Base-by-base conservation (phyloP, 768 basidiomycete species). In the Phanerochaete carnosa region DNA sequence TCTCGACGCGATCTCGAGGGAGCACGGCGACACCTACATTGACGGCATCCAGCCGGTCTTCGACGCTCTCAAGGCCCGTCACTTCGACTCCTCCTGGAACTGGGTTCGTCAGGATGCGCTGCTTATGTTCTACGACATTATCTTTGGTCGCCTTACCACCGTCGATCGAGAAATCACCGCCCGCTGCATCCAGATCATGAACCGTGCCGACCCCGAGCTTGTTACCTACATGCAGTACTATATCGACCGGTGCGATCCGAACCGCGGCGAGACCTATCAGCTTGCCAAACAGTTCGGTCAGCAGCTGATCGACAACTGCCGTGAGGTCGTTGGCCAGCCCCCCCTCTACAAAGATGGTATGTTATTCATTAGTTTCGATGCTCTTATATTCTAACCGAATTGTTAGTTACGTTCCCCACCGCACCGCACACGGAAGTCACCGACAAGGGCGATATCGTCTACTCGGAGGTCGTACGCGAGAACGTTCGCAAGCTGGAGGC, bases 41-140 rank as follows among this genome's bases (percentile, higher is more conserved):
- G 89, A 95, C 32, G 97, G 97, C 46, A 95, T 98, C 62, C 91
- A 95, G 69, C 97, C 97, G 11, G 82, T 85, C 60, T 99, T 99
- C 75, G 93, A 96, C 69, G 88, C 92, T 2, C 80, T 98, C 68
- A 98, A 99, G 76, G 97, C 95, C 13, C 92, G 97, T 49, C 95
- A 90, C 71, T 98, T 99, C 80, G 95, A 98, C 72, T 98, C 96
- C 1, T 94, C 91, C 6, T 99, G 96, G 97, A 99, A 99, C 72
- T 99, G 97, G 97, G 96, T 90, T 47, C 89, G 96, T 62, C 97
- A 99, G 77, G 95, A 97, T 63, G 94, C 95, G 16, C 80, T 98
- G 28, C 79, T 94, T 61, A 95, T 99, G 94, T 98, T 88, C 78
- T 98, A 95, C 75, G 96, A 98, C 73, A 97, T 99, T 76, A 94